phyloP scores from a whole-genome alignment of 2,329 filamentous ascomycete genomes.

The Colletotrichum lindemuthianum region DNA sequence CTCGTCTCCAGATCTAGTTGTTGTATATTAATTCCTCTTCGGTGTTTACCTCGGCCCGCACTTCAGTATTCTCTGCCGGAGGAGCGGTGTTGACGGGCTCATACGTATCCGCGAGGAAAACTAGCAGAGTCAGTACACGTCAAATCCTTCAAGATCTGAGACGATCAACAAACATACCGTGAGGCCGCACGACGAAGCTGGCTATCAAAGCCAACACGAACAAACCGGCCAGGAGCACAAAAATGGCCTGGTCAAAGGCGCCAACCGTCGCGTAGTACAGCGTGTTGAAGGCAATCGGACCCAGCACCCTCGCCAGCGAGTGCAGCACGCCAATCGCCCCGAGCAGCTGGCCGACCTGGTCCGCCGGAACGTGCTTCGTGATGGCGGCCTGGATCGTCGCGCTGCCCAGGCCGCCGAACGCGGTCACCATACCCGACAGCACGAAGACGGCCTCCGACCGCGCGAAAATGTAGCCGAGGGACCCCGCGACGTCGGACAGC shows the following conservation, averaged over 20 bases:
- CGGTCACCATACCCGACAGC: conserved; percentile 75
- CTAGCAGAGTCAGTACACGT: conserved; percentile 9
- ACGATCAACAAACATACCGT: conserved; percentile 66
- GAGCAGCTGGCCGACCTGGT: conserved; percentile 85
- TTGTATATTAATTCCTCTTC: conserved; percentile 30
- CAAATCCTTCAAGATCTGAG: neutral
- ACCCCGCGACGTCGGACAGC: conserved; percentile 79
- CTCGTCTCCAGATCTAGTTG: neutral
- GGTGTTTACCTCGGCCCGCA: conserved; percentile 11
- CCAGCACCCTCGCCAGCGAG: conserved; percentile 80
- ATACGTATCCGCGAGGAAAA: conserved; percentile 31
- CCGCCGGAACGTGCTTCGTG: conserved; percentile 89
- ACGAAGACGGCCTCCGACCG: conserved; percentile 73
- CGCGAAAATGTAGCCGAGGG: conserved; percentile 77
- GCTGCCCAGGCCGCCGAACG: conserved; percentile 84
- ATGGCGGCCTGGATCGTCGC: conserved; percentile 86
- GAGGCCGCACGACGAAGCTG: conserved; percentile 77
- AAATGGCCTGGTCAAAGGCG: conserved; percentile 82
- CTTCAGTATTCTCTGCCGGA: conserved; percentile 4
- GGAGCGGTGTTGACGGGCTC: conserved; percentile 11
- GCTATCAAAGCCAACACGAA: conserved; percentile 74
- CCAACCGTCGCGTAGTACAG: conserved; percentile 86
- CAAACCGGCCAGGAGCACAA: conserved; percentile 75
- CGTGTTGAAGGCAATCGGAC: conserved; percentile 85
- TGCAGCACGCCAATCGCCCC: conserved; percentile 90